Base-by-base conservation (phyloP, 495 filamentous ascomycete genomes). In the Podospora didyma region DNA sequence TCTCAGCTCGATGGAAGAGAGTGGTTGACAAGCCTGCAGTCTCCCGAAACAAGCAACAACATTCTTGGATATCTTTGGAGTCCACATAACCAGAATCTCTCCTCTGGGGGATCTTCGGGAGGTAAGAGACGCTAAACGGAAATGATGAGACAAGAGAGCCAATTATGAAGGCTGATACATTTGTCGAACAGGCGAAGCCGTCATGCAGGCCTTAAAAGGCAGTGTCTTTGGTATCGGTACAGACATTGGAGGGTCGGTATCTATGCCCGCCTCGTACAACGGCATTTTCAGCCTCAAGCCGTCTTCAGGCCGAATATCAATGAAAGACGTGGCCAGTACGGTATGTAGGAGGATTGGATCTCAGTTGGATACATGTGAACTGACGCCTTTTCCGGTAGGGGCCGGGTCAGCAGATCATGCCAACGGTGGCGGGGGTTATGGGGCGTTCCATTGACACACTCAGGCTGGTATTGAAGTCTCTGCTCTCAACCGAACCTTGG, bases 181-280 rank as follows among this genome's bases (percentile, higher is more conserved):
- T 42, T 26, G 31, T 31, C 11, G 17, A 44, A 49, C 20, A 14
- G 87, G 87, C 46, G 87, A 90, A 64, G 81, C 77, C 0, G 82
- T 86, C 0, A 71, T 89, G n/a, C 58, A 88, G 35, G 83, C 75
- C 1, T 68, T 82, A 1, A 65, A 79, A 1, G 86, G 85, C 2
- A 83, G 79, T 34, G 70, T 78, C 26, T 67, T 89, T 0, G 87
- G 87, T 0, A 82, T 90, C 42, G 87, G 86, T 0, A 85, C 83
- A 1, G 87, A 90, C 62, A 80, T 90, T 45, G 87, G 81, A 19
- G 86, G 86, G 4, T 87, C 82, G 3, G 86, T 89, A 57, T 75
- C 86, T 0, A 76, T 75, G 31, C 89, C 88, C 0, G 86, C 88
- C 0, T 80, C 79, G 20, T 76, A 83, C 51, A 79, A 83, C 57